Conservation (phyloP, 371 early-diverging fungal species). For the Rhizopus delemar region DNA sequence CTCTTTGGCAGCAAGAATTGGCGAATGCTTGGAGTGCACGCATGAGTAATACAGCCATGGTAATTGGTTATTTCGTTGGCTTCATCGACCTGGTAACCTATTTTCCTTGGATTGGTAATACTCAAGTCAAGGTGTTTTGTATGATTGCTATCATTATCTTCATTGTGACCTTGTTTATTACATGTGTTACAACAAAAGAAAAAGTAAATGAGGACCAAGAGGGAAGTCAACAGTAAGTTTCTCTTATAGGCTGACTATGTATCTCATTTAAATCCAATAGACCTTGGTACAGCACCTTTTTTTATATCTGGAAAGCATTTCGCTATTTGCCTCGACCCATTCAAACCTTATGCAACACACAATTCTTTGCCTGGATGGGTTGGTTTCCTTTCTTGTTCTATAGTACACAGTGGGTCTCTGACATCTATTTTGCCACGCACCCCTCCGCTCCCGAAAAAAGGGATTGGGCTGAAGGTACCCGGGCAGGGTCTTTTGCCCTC, state of each 20-base stretch:
- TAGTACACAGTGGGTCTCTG: slow-evolving; percentile 62
- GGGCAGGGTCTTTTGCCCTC: slow-evolving; percentile 75
- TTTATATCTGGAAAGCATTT: slow-evolving; percentile 57
- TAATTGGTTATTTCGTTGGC: slow-evolving; percentile 69
- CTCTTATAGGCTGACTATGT: neutral
- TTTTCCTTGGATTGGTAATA: slow-evolving; percentile 60
- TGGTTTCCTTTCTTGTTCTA: slow-evolving; percentile 78
- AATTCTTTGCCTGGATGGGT: slow-evolving; percentile 83
- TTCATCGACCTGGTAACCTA: slow-evolving; percentile 59
- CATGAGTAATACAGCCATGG: slow-evolving; percentile 72
- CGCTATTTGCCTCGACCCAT: slow-evolving; percentile 59
- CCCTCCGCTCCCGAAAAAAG: slow-evolving; percentile 24
- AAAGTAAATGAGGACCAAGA: slow-evolving; percentile 18
- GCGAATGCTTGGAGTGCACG: slow-evolving; percentile 76
- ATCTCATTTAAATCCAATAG: slow-evolving; percentile 21
- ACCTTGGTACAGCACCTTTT: slow-evolving; percentile 48
- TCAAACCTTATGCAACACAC: slow-evolving; percentile 69
- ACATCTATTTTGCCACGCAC: slow-evolving; percentile 51
- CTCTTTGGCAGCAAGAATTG: slow-evolving; percentile 66
- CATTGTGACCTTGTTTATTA: slow-evolving; percentile 44
- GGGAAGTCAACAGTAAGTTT: slow-evolving; percentile 19
- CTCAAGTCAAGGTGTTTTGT: slow-evolving; percentile 67
- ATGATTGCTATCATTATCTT: slow-evolving; percentile 62
- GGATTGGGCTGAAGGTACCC: slow-evolving; percentile 54
- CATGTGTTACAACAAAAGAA: slow-evolving; percentile 58